Evolutionary conservation across 2,329 filamentous ascomycete species (phyloP).

Genomic region (Capronia epimyces): DNA sequence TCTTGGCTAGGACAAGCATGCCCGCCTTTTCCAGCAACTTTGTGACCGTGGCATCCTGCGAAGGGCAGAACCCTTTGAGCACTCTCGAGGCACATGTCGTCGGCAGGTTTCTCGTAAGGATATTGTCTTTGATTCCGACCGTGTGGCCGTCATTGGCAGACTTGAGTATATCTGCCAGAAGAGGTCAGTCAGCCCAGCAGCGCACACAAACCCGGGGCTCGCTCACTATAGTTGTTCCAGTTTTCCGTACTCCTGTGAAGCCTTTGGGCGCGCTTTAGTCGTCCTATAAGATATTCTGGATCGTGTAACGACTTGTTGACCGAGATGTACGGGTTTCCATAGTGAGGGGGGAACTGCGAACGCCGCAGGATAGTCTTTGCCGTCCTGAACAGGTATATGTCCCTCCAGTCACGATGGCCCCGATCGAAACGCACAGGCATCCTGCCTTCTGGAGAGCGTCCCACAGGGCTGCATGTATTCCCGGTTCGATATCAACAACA

Average conservation of each 20-base stretch:
- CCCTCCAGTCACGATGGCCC: conserved; percentile 5
- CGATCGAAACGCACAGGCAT: conserved; percentile 7
- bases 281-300: background rate
- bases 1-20: conserved; percentile 66
- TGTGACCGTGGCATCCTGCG: conserved; percentile 78
- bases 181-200: background rate
- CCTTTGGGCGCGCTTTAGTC: background rate
- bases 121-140: conserved; percentile 74
- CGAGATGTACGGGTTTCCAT: conserved; percentile 10
- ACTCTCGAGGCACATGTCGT: conserved; percentile 82
- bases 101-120: conserved; percentile 56
- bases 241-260: background rate
- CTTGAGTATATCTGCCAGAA: conserved; percentile 10
- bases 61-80: conserved; percentile 64
- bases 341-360: conserved; percentile 5
- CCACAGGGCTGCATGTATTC: conserved; percentile 5
- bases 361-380: background rate
- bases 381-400: background rate
- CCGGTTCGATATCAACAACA: conserved; percentile 1
- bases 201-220: background rate
- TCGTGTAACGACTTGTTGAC: background rate
- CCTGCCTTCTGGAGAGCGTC: background rate
- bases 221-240: conserved; percentile 1
- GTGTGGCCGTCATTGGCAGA: conserved; percentile 23
- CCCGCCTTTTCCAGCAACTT: conserved; percentile 59